Base-by-base conservation (phyloP, 1,139 yeast genomes). In the Sporopachydermia cereana region DNA sequence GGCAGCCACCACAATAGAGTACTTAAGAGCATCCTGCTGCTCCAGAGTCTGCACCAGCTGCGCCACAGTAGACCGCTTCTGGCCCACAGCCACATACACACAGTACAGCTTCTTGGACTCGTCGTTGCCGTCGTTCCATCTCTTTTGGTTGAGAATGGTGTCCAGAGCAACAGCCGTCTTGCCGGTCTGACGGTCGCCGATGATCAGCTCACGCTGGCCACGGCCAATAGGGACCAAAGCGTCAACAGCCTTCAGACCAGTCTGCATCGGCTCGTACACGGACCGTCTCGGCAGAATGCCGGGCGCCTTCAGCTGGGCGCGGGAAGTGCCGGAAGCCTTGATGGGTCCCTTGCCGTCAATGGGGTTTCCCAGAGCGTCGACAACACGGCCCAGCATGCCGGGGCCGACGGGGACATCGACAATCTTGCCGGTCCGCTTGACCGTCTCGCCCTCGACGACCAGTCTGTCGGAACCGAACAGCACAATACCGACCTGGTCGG, bases 111-210 rank as follows among this genome's bases (percentile, higher is more conserved):
- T 91, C 84, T 93, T 91, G 67, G 81, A 71, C 79, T 91, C 99
- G 69, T 91, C 98, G 54, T 73, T 51, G 71, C 95, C 95, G 62
- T 76, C 70, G 81, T 93, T 91, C 95, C 96, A 86, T 76, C 95
- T 84, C 86, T 89, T 91, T 77, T 91, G 99, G 78, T 91, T 91
- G 68, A 91, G 82, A 67, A 91, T 91, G 74, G 98, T 81, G 74
- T 91, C 98, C 62, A 91, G 71, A 61, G 97, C 98, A 62, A 91
- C 96, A 57, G 97, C 96, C 66, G 98, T 91, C 80, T 91, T 91
- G 84, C 98, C 98, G 62, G 98, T 91, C 78, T 91, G 98, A 81
- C 98, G 91, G 73, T 91, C 98, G 83, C 98, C 98, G 68, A 91
- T 91, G 67, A 91, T 91, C 84, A 91, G 77, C 78, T 91, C 98